These are phyloP conservation scores for Lolium perenne DNA, from an alignment of 176 grass and related monocot species.

Conservation along the genomic window DNA sequence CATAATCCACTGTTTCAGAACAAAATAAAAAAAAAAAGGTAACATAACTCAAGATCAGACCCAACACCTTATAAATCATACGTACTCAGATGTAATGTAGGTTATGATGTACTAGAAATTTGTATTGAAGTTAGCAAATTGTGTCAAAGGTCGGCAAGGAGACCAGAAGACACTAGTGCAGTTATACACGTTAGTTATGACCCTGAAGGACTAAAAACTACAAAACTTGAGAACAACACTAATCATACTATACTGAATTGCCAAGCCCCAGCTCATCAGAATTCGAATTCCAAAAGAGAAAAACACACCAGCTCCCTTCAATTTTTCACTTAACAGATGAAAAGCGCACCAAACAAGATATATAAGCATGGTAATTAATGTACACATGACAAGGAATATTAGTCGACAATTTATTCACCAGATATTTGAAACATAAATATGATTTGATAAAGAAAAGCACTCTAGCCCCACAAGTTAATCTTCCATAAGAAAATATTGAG, in stretches of 20 bases:
- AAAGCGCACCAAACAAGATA: not conserved
- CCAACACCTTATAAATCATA: not conserved
- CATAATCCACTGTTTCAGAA: slow-evolving; percentile 59
- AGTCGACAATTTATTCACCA: not conserved
- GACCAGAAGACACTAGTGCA: slow-evolving; percentile 14
- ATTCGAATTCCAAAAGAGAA: not conserved
- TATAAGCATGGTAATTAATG: not conserved
- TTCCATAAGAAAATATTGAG: slow-evolving; percentile 30
- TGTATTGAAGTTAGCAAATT: slow-evolving; percentile 13
- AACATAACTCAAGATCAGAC: not conserved
- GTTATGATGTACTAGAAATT: slow-evolving; percentile 5
- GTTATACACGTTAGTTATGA: not conserved
- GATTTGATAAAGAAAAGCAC: slow-evolving; percentile 8
- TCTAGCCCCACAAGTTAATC: not conserved
- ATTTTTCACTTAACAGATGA: not conserved
- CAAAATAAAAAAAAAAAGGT: not conserved
- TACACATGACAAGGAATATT: slow-evolving; percentile 6
- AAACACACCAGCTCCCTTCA: not conserved
- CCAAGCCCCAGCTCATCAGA: not conserved
- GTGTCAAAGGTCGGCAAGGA: not conserved
- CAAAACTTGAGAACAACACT: not conserved
- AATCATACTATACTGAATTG: not conserved
- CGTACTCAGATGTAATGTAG: not conserved
- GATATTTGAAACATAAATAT: slow-evolving; percentile 26
- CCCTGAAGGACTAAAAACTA: not conserved